Evolutionary conservation across 805 yeast genomes (phyloP).

Genomic region (Lachancea fermentati): DNA sequence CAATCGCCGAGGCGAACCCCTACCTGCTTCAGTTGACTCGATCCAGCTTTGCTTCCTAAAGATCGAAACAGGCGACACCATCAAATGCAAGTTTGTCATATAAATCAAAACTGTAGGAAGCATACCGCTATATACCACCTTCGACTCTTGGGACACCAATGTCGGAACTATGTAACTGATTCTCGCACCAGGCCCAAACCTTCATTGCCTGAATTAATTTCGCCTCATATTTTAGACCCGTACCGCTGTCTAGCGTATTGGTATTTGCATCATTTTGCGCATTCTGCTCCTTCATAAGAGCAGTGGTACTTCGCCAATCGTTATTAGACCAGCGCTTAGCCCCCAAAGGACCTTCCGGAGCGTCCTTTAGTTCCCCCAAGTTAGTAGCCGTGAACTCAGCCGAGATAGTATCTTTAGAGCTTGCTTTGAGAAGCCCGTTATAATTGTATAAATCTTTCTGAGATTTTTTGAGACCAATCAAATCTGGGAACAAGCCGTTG

Average conservation of each 20-base stretch:
- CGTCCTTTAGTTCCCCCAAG: slow-evolving; percentile 11
- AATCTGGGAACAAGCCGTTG: slow-evolving; percentile 17
- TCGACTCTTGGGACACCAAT: slow-evolving; percentile 35
- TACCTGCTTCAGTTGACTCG: slow-evolving; percentile 34
- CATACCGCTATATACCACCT: slow-evolving; percentile 8
- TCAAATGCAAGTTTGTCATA: slow-evolving; percentile 34
- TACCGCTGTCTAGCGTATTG: slow-evolving; percentile 3
- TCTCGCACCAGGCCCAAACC: slow-evolving; percentile 62
- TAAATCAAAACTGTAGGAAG: slow-evolving; percentile 1
- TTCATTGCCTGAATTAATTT: slow-evolving; percentile 50
- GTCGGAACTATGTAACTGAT: slow-evolving; percentile 38
- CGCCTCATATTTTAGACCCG: slow-evolving; percentile 23
- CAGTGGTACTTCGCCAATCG: slow-evolving; percentile 15
- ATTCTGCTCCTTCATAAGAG: slow-evolving; percentile 11
- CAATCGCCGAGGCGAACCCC: slow-evolving; percentile 29
- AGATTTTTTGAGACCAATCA: slow-evolving; percentile 14
- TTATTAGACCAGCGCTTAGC: slow-evolving; percentile 6
- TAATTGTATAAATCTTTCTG: slow-evolving; percentile 10
- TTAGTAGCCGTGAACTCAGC: slow-evolving; percentile 11
- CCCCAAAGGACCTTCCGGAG: slow-evolving; percentile 5
- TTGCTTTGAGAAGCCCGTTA: slow-evolving; percentile 14
- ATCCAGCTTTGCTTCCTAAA: slow-evolving; percentile 46
- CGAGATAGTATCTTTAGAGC: slow-evolving; percentile 13
- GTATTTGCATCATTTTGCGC: neutral
- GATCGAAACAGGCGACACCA: slow-evolving; percentile 48